Evolutionary conservation across 2,329 filamentous ascomycete species (phyloP).

Genomic region (Pyrenophora graminea): DNA sequence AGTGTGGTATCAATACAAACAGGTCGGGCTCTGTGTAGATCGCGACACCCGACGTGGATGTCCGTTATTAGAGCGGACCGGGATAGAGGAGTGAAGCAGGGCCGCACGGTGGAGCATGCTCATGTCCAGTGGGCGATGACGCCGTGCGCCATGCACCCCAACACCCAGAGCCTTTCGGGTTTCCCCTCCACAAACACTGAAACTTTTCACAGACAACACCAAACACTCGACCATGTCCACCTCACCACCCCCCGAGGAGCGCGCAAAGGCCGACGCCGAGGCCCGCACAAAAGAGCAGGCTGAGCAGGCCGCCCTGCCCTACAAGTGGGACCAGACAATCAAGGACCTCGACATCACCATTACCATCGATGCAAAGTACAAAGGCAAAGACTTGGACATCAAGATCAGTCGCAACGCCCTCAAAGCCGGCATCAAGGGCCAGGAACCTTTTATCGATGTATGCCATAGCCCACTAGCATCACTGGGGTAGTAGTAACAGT

Average conservation of each 20-base stretch:
- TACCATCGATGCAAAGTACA: slow-evolving; percentile 78
- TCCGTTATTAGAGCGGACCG: slow-evolving; percentile 20
- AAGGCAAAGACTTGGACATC: slow-evolving; percentile 81
- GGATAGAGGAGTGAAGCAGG: slow-evolving; percentile 21
- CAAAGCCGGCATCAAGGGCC: slow-evolving; percentile 82
- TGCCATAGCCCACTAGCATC: slow-evolving; percentile 19
- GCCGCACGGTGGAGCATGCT: slow-evolving; percentile 22
- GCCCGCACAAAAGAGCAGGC: slow-evolving; percentile 73
- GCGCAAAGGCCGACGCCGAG: slow-evolving; percentile 60
- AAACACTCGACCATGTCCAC: slow-evolving; percentile 34
- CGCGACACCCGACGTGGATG: slow-evolving; percentile 17
- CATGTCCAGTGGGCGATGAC: slow-evolving; percentile 20
- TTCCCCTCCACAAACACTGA: slow-evolving; percentile 13
- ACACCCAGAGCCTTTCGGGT: slow-evolving; percentile 5
- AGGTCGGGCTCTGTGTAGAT: slow-evolving; percentile 12
- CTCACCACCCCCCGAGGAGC: slow-evolving; percentile 59
- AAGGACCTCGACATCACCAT: slow-evolving; percentile 81
- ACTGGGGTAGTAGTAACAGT: not conserved
- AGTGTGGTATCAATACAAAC: slow-evolving; percentile 22
- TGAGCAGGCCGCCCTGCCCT: slow-evolving; percentile 89
- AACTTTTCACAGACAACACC: slow-evolving; percentile 9
- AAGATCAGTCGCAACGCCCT: slow-evolving; percentile 79
- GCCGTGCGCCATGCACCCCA: slow-evolving; percentile 12
- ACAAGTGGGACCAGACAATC: slow-evolving; percentile 97
- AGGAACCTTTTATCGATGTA: slow-evolving; percentile 82